phyloP scores from a whole-genome alignment of 345 rosid species.

The Ceriops decandra region DNA sequence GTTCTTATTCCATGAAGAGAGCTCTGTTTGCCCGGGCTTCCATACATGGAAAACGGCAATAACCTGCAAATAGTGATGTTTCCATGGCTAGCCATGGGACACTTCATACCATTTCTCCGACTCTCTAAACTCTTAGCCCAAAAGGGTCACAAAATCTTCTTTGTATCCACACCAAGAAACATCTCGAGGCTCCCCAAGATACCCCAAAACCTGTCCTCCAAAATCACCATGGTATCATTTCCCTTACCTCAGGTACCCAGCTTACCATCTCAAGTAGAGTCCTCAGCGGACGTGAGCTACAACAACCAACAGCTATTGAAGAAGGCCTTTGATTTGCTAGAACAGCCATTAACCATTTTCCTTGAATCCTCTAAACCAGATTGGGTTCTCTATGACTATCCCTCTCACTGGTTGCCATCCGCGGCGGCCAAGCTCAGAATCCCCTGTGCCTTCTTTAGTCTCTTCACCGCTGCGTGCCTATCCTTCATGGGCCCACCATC shows the following conservation, averaged over 20 bases:
- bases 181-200: constrained; percentile 5
- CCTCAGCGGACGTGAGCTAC: constrained; percentile 33
- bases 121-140: constrained; percentile 22
- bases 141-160: constrained; percentile 23
- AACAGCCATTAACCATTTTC: constrained; percentile 22
- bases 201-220: constrained; percentile 15
- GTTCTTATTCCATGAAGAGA: too few relatives aligned
- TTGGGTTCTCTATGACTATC: constrained; percentile 40
- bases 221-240: constrained; percentile 25
- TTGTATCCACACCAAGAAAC: constrained; percentile 24
- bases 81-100: constrained; percentile 35
- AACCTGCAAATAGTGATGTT: constrained; percentile 17
- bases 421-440: constrained; percentile 24
- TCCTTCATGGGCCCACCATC: constrained; percentile 19
- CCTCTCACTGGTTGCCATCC: constrained; percentile 41
- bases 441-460: constrained; percentile 23
- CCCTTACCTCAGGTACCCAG: constrained; percentile 26
- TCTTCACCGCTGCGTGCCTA: constrained; percentile 17
- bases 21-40: too few relatives aligned
- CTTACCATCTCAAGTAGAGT: constrained; percentile 35
- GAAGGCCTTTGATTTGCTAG: constrained; percentile 35
- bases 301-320: constrained; percentile 28
- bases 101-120: constrained; percentile 19
- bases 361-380: constrained; percentile 31
- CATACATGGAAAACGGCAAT: constrained; percentile 10